These are phyloP conservation scores for Leccinum colubrinum DNA, from an alignment of 1,284 basidiomycete species.

Conservation along the genomic window DNA sequence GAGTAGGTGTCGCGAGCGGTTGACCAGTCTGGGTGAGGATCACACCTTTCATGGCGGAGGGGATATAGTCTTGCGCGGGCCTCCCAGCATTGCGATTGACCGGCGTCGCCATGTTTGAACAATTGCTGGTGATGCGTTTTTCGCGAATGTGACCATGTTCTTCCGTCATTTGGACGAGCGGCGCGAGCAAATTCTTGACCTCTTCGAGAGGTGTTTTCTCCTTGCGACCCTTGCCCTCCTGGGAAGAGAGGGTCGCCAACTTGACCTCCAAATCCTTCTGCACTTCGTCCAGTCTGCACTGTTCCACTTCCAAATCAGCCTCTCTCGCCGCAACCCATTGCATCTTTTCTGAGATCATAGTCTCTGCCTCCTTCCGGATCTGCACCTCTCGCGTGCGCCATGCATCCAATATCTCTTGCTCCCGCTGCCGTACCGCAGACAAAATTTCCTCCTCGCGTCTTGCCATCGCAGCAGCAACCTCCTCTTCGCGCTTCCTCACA, in stretches of 20 bases:
- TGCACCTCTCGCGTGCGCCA: slow-evolving; percentile 59
- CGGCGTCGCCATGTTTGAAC: slow-evolving; percentile 38
- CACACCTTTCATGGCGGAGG: slow-evolving; percentile 81
- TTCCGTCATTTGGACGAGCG: slow-evolving; percentile 43
- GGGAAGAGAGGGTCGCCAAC: slow-evolving; percentile 42
- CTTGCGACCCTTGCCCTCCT: slow-evolving; percentile 41
- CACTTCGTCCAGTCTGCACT: slow-evolving; percentile 44
- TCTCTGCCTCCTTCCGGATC: slow-evolving; percentile 48
- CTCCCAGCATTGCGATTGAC: slow-evolving; percentile 34
- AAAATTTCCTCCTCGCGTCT: slow-evolving; percentile 72
- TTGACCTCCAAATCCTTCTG: slow-evolving; percentile 48
- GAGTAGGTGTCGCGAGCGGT: slow-evolving; percentile 63
- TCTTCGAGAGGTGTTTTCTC: slow-evolving; percentile 68
- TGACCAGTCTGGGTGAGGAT: slow-evolving; percentile 74
- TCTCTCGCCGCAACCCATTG: slow-evolving; percentile 51
- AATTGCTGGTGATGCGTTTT: slow-evolving; percentile 22
- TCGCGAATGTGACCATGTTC: slow-evolving; percentile 28
- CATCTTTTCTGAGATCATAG: slow-evolving; percentile 50
- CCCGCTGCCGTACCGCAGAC: slow-evolving; percentile 61
- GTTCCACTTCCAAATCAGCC: slow-evolving; percentile 52
- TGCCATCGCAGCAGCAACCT: slow-evolving; percentile 62
- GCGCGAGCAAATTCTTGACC: slow-evolving; percentile 65
- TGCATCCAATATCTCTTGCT: slow-evolving; percentile 67
- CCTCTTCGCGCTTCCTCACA: slow-evolving; percentile 65
- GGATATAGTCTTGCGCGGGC: slow-evolving; percentile 32